Evolutionary conservation across 2,329 filamentous ascomycete species (phyloP), one percentile per base, ranked within the genome.

Genomic region (Xylariaceae sp.): DNA sequence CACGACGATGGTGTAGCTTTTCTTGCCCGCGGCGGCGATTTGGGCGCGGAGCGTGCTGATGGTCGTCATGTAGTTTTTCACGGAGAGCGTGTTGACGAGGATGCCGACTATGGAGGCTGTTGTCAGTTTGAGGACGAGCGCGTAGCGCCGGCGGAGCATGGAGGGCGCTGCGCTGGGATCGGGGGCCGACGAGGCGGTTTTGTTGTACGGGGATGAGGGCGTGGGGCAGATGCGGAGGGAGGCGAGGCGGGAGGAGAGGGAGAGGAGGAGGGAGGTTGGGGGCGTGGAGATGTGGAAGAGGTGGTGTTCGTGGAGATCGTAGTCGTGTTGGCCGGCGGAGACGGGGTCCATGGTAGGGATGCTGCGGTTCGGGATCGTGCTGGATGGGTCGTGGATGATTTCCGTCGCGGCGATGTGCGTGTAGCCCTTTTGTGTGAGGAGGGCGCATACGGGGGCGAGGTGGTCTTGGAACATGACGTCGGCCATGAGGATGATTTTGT

Each of bases 1-100:
- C 0, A 99, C 94, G 1, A 99, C 94, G 52, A 99, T 90, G 1
- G 93, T 90, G 73, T 99, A 99, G 72, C 85, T 89, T 77, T 97
- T 99, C 78, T 97, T 97, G 9, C 92, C 92, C 0, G 90, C 89
- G 0, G 80, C 81, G 0, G 84, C 82, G 66, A 99, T 96, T 62
- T 87, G 83, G 6, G 78, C 73, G 61, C 89, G 86, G 37, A 97
- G 82, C 57, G 88, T 81, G 11, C 88, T 82, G 47, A 97, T 85
- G 0, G 92, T 92, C 11, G 85, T 78, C 64, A 97, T 82, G 76
- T 97, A 97, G 72, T 97, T 95, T 61, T 88, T 86, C 4, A 97
- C 91, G 18, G 89, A 93, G 3, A 99, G 84, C 0, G 94, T 99
- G 74, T 97, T 97, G 74, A 99, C 92, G 1, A 99, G 79, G 62